Base-by-base conservation (phyloP, 768 basidiomycete genomes). In the Collybia mongolica region DNA sequence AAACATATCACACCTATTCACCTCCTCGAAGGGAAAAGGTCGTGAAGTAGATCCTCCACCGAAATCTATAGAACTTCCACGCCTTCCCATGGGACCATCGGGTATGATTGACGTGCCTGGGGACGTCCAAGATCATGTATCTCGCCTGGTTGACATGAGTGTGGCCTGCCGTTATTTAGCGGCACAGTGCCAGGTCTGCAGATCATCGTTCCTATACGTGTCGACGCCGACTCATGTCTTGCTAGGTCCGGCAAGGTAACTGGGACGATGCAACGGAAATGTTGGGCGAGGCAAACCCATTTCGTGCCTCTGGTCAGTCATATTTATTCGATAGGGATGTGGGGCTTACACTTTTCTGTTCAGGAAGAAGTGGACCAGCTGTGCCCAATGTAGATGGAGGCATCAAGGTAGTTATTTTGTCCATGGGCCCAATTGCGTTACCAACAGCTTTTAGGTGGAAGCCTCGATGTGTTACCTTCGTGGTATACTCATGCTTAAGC, bases 381-480 rank as follows among this genome's bases (percentile, higher is more conserved):
- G 75, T 90, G 39, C 84, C 86, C 5, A 93, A 88, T 60, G 73
- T 85, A 11, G 94, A 98, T 59, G 93, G 93, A 23, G 97, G 97
- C 3, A 92, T 98, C 66, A 99, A 99, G 73, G 94, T 93, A 51
- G 51, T 70, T 57, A 32, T 14, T 32, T 12, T 14, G 7, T 32
- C 4, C 32, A 32, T 12, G 14, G 3, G 2, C 32, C 32, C 32
- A 14, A 12, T 32, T 6, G 9, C 9, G 9, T 14, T 12, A 26
- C 11, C 35, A 36, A 42, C 39, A 18, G 54, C 32, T 35, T 29
- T 44, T 56, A 96, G 93, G 89, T 98, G 35, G 93, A 98, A 72
- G 93, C 97, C 3, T 97, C 96, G 2, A 95, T 98, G 84, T 98
- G 96, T 62, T 87, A 96, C 62, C 75, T 99, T 15, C 83, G 97